Evolutionary conservation across 371 early-diverging fungal species (phyloP).

Genomic region (Rhizomucor pusillus): DNA sequence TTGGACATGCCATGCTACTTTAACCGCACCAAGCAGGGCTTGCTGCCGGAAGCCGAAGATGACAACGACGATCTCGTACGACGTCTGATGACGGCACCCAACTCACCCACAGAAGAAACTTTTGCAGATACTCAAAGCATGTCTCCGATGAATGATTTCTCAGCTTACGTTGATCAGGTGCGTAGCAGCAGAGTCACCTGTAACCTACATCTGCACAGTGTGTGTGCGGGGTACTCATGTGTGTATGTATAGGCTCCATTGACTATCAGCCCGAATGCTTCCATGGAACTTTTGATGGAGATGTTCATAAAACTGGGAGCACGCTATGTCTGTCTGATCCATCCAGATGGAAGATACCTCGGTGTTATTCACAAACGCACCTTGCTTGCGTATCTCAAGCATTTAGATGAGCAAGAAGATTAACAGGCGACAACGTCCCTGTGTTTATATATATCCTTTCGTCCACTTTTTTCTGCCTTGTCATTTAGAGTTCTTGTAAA

Average conservation of each 20-base stretch:
- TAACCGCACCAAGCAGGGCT: constrained; percentile 9
- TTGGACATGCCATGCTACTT: constrained; percentile 29
- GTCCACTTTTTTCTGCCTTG: constrained; percentile 2
- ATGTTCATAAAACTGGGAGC: constrained; percentile 83
- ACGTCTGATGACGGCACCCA: neutral
- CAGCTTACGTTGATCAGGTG: constrained; percentile 75
- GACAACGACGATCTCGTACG: neutral
- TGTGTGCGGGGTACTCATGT: neutral
- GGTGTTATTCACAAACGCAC: constrained; percentile 80
- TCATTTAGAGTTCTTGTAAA: too few species aligned
- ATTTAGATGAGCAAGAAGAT: constrained; percentile 51
- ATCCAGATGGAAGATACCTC: constrained; percentile 56
- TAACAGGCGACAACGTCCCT: too few species aligned
- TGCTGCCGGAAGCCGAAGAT: constrained; percentile 1
- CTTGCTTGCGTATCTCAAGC: constrained; percentile 64
- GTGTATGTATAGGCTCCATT: constrained; percentile 64
- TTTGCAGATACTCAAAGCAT: constrained; percentile 3
- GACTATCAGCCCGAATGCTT: constrained; percentile 66
- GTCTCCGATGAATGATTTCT: constrained; percentile 54
- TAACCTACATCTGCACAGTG: neutral
- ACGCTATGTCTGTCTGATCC: constrained; percentile 59
- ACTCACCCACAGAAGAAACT: constrained; percentile 3
- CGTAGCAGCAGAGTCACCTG: too few species aligned
- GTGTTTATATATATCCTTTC: neutral
- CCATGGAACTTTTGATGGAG: constrained; percentile 86